A percentile compares a stretch with the other conserved stretches of the same genome.
phyloP scores from a whole-genome alignment of 176 grass and related monocot genomes.

The Thinopyrum elongatum region DNA sequence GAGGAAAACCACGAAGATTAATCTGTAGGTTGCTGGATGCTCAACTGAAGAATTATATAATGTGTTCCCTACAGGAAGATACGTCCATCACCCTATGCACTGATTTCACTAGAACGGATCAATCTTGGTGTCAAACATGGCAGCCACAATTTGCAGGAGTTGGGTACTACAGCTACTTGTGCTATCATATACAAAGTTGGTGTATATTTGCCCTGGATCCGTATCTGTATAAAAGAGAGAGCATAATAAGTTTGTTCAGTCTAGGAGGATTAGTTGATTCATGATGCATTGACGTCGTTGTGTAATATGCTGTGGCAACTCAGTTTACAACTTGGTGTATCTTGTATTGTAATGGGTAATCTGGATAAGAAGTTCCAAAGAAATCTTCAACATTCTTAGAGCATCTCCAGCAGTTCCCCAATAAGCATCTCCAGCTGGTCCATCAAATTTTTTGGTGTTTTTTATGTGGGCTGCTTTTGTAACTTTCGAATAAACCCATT shows the following conservation, averaged over 20 bases:
- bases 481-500: no score
- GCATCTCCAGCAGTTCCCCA: no score
- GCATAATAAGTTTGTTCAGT: constrained; percentile 5
- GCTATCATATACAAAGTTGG: constrained; percentile 2
- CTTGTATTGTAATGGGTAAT: constrained; percentile 1
- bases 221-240: constrained; percentile 32
- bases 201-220: neutral
- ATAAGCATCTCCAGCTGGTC: no score
- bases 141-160: neutral
- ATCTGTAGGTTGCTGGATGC: neutral
- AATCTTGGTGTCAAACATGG: constrained; percentile 29
- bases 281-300: constrained; percentile 1
- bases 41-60: constrained; percentile 24
- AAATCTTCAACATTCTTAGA: neutral
- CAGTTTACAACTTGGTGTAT: constrained; percentile 1
- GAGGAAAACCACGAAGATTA: constrained; percentile 87
- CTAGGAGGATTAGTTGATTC: constrained; percentile 26
- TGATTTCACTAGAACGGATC: constrained; percentile 25
- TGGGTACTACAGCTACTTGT: neutral
- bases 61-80: constrained; percentile 15
- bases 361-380: neutral
- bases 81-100: neutral
- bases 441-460: no score
- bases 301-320: neutral
- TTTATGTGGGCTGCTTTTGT: no score